Percentiles rank a stretch among this genome's conserved stretches.
Evolutionary conservation across 257 asterid species (phyloP).

Genomic region (Leptodermis oblonga): DNA sequence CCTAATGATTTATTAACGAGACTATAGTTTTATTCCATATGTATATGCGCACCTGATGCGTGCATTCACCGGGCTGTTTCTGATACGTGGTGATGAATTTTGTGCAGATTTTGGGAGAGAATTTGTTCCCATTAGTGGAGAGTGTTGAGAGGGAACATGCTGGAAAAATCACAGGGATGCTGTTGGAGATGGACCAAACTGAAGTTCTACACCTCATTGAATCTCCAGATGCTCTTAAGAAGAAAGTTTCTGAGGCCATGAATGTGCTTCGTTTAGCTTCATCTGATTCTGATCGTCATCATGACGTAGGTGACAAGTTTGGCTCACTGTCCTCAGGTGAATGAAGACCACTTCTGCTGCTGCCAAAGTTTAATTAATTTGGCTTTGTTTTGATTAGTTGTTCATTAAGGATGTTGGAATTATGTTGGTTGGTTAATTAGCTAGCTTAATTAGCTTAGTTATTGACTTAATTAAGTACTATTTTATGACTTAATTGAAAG

Average conservation of each 20-base stretch:
- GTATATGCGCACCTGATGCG: too few species aligned
- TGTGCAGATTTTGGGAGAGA: conserved; percentile 85
- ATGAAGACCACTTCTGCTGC: background rate
- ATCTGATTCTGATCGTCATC: background rate
- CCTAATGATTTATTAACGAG: too few species aligned
- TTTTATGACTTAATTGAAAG: too few species aligned
- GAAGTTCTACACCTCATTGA: conserved; percentile 89
- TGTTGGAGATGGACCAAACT: conserved; percentile 86
- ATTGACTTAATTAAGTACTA: background rate
- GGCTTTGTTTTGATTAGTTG: too few species aligned
- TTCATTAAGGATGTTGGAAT: background rate
- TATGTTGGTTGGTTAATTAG: background rate
- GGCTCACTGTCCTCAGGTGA: conserved; percentile 10
- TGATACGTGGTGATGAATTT: background rate
- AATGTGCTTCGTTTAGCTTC: conserved; percentile 53
- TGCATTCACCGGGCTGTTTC: too few species aligned
- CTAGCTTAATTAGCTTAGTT: background rate
- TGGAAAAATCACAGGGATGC: conserved; percentile 81
- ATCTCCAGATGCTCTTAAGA: conserved; percentile 75
- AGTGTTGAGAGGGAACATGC: conserved; percentile 48
- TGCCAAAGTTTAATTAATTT: too few species aligned
- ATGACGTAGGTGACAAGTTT: background rate
- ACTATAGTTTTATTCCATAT: too few species aligned
- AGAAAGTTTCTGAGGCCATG: conserved; percentile 77
- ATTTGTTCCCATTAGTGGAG: conserved; percentile 69